A percentile compares a stretch with the other conserved stretches of the same genome.
phyloP scores from a whole-genome alignment of 805 yeast species.

The Wickerhamiella slavikovae region DNA sequence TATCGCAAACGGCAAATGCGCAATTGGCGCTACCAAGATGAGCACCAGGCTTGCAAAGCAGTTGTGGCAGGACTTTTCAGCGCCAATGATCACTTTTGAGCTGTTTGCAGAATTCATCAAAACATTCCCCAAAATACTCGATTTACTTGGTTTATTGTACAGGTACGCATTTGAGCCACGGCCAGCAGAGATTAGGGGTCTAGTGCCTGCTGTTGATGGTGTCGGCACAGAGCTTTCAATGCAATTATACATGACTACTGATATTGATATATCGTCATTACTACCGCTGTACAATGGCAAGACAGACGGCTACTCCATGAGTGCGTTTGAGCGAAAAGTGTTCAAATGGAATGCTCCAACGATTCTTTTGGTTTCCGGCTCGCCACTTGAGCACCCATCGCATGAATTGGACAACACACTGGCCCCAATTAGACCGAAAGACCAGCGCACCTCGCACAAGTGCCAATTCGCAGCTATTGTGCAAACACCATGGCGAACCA shows the following conservation, averaged over 20 bases:
- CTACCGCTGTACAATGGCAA: constrained; percentile 51
- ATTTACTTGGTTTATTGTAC: too few species aligned
- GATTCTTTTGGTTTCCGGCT: constrained; percentile 47
- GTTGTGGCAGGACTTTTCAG: too few species aligned
- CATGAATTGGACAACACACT: constrained; percentile 3
- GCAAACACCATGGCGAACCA: constrained; percentile 54
- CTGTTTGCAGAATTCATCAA: too few species aligned
- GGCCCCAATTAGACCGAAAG: constrained; percentile 5
- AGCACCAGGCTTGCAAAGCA: too few species aligned
- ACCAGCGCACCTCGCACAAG: constrained; percentile 1
- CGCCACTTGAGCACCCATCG: constrained; percentile 10
- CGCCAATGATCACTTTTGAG: too few species aligned
- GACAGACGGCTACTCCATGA: constrained; percentile 67
- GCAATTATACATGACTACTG: constrained; percentile 24
- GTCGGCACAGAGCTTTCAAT: too few species aligned
- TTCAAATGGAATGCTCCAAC: constrained; percentile 88
- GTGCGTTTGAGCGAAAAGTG: constrained; percentile 64
- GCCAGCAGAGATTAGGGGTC: too few species aligned
- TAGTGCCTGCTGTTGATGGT: too few species aligned
- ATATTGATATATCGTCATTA: constrained; percentile 15
- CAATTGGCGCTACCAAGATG: too few species aligned
- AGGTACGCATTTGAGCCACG: too few species aligned
- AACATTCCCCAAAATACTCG: too few species aligned
- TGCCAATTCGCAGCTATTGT: constrained; percentile 46
- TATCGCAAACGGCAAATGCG: too few species aligned